Percentiles rank a stretch among this genome's conserved stretches.
These are phyloP conservation scores for Flaveria bidentis DNA, from an alignment of 129 eudicot species.

Conservation along the genomic window DNA sequence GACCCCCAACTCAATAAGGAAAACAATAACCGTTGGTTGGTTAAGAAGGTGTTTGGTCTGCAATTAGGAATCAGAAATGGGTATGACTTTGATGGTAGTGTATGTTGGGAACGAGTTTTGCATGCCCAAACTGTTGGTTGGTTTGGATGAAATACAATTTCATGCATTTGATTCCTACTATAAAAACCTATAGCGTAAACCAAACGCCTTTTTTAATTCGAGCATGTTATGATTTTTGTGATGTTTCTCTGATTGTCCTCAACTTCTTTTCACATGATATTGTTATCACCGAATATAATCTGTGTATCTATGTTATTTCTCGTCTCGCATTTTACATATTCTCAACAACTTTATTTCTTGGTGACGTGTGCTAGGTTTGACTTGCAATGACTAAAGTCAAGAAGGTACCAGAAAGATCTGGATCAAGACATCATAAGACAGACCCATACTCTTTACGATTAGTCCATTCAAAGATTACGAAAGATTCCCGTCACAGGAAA, in stretches of 20 bases:
- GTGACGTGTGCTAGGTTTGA: conserved; percentile 38
- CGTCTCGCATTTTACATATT: neutral
- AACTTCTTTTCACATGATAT: neutral
- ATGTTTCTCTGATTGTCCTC: neutral
- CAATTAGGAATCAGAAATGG: neutral
- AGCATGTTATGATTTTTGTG: neutral
- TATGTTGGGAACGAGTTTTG: neutral
- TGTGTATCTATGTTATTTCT: neutral
- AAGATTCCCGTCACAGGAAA: conserved; percentile 40
- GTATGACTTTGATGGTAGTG: neutral
- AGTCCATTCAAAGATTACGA: conserved; percentile 35
- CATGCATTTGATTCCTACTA: neutral
- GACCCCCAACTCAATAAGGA: too few species aligned
- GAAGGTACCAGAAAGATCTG: conserved; percentile 39
- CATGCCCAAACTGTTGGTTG: neutral
- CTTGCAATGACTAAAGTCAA: conserved; percentile 52
- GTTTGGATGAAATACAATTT: neutral
- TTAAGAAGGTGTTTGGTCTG: neutral
- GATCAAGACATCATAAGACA: conserved; percentile 31
- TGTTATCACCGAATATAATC: neutral
- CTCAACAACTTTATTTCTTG: conserved; percentile 3
- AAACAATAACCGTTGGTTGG: too few species aligned
- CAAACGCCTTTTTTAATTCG: neutral
- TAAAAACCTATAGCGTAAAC: neutral
- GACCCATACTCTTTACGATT: conserved; percentile 37